A percentile compares a stretch with the other conserved stretches of the same genome.
These are phyloP conservation scores for Gossypium rotundifolium DNA, from an alignment of 345 rosid species.

Conservation along the genomic window DNA sequence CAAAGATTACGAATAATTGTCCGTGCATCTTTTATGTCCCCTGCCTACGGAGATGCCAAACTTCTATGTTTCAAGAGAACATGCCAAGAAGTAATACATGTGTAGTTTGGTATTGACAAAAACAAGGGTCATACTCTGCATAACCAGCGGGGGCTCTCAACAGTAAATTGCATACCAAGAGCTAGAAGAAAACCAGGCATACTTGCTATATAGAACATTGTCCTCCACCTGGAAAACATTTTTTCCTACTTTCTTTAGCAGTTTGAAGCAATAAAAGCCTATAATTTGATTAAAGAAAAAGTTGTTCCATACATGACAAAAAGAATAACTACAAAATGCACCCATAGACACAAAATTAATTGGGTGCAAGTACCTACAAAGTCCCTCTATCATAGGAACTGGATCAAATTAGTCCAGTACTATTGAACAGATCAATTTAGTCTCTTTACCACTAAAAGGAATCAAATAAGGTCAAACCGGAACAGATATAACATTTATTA, in stretches of 20 bases:
- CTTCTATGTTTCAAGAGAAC: constrained; percentile 10
- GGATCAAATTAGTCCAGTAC: no score
- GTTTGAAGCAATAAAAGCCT: neutral
- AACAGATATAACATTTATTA: no score
- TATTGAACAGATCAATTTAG: no score
- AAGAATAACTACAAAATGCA: neutral
- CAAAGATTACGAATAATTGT: constrained; percentile 47
- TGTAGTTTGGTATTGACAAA: constrained; percentile 5
- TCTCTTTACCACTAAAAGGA: no score
- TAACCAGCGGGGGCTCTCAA: constrained; percentile 84
- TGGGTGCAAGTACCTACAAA: no score
- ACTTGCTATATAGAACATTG: constrained; percentile 54
- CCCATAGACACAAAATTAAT: neutral
- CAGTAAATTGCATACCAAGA: constrained; percentile 74
- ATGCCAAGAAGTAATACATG: constrained; percentile 6
- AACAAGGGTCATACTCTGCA: constrained; percentile 46
- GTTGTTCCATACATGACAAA: neutral
- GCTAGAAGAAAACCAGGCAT: constrained; percentile 51
- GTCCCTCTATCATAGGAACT: no score
- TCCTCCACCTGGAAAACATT: constrained; percentile 69
- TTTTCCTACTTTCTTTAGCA: constrained; percentile 6
- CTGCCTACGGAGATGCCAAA: constrained; percentile 34
- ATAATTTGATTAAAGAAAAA: neutral
- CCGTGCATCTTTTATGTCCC: constrained; percentile 53
- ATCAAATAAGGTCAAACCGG: no score